Evolutionary conservation across 768 basidiomycete genomes (phyloP).

Genomic region (Calocybe cyanea): DNA sequence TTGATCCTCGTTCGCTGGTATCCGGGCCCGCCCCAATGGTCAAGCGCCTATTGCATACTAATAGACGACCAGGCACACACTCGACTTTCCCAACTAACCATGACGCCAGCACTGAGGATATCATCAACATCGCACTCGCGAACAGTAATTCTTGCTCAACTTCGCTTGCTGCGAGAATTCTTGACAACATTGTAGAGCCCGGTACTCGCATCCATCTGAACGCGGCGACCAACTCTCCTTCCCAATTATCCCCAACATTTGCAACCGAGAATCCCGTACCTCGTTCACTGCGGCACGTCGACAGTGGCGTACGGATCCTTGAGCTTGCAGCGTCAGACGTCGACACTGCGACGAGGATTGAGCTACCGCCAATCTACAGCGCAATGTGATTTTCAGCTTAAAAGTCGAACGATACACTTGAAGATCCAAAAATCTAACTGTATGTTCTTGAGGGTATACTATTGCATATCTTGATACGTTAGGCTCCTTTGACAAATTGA

Average conservation of each 20-base stretch:
- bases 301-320: conserved; percentile 24
- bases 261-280: background rate
- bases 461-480: too few relatives aligned
- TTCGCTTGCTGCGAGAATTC: too few relatives aligned
- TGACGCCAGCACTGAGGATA: conserved; percentile 4
- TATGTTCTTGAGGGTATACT: too few relatives aligned
- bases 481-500: too few relatives aligned
- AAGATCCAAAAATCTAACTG: too few relatives aligned
- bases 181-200: too few relatives aligned
- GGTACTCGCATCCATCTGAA: conserved; percentile 1
- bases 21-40: conserved; percentile 2
- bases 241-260: background rate
- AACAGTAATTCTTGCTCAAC: too few relatives aligned
- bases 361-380: conserved; percentile 31
- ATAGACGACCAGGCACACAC: conserved; percentile 3
- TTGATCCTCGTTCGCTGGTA: background rate
- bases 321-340: conserved; percentile 6
- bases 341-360: conserved; percentile 6
- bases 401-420: too few relatives aligned
- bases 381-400: conserved; percentile 15
- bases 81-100: conserved; percentile 7
- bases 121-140: too few relatives aligned
- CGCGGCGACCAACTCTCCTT: background rate
- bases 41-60: conserved; percentile 6
- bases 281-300: conserved; percentile 20